A percentile compares a stretch with the other conserved stretches of the same genome.
Evolutionary conservation across 768 basidiomycete species (phyloP).

Genomic region (Agaricus sinodeliciosus): DNA sequence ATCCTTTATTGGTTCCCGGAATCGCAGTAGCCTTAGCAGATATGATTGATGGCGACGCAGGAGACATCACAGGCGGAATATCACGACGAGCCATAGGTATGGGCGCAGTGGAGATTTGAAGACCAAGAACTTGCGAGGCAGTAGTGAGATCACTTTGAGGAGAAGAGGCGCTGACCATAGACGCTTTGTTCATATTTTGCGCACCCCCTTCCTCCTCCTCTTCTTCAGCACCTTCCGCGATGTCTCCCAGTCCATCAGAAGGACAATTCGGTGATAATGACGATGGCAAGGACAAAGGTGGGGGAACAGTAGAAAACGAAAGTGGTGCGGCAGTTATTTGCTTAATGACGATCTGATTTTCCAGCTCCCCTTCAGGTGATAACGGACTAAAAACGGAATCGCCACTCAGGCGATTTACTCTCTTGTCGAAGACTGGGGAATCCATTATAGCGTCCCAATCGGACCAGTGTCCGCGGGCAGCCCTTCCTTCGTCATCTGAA

Average conservation of each 20-base stretch:
- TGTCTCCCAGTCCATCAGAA: constrained; percentile 44
- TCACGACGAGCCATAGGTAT: constrained; percentile 18
- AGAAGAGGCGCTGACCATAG: background rate
- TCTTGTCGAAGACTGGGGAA: constrained; percentile 29
- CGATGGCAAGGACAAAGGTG: constrained; percentile 18
- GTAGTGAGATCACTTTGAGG: constrained; percentile 17
- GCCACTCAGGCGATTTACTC: constrained; percentile 16
- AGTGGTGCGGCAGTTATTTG: constrained; percentile 40
- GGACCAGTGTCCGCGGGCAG: constrained; percentile 32
- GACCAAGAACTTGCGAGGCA: constrained; percentile 46
- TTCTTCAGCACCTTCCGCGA: constrained; percentile 59
- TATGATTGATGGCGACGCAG: constrained; percentile 21
- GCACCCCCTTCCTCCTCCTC: constrained; percentile 39
- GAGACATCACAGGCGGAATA: constrained; percentile 19
- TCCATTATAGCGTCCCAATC: constrained; percentile 42
- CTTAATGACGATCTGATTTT: constrained; percentile 31
- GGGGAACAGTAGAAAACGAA: constrained; percentile 11
- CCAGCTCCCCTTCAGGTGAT: constrained; percentile 10
- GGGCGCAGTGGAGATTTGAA: constrained; percentile 46
- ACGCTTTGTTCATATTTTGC: constrained; percentile 2
- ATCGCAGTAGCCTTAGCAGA: constrained; percentile 14
- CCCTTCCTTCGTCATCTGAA: constrained; percentile 34
- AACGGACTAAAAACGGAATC: constrained; percentile 17
- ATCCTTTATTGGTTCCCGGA: background rate
- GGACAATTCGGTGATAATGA: constrained; percentile 32